Evolutionary conservation across 2,329 filamentous ascomycete species (phyloP), one percentile per base, ranked within the genome.

Genomic region (Fusarium keratoplasticum): DNA sequence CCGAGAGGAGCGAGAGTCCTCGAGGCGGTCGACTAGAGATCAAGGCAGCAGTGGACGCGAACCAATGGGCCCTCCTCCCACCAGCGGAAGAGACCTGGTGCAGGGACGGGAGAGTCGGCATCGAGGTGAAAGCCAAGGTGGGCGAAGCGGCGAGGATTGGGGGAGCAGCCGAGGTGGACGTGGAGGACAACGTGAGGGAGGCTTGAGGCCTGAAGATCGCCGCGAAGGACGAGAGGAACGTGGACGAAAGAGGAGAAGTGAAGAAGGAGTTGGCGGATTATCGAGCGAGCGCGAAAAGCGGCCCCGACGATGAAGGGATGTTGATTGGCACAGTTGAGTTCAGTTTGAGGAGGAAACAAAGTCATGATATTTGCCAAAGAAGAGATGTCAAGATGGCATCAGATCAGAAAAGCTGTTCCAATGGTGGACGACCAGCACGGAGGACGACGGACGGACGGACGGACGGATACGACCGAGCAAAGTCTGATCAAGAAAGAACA

Each of bases 251-350:
- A 76, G 83, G 67, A 77, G 82, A 77, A 89, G 87, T 73, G 88
- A 89, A 69, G 88, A 89, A 61, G 85, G 84, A 22, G 76, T 79
- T n/a, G 83, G 81, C 38, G 72, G 75, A 22, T 68, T 81, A 70
- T 73, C 79, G 18, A 84, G 79, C 75, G 87, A 89, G 42, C 83
- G 86, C 67, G 88, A 90, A 70, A 90, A 90, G 84, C 84, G 89
- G 79, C 84, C 82, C 72, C 85, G 89, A 80, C 85, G 86, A 76
- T 89, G 52, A 75, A 58, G 44, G 69, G 54, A 63, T 27, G 84
- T 79, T 47, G 29, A 58, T 55, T 65, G 66, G 57, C 63, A 58
- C 22, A 22, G 22, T 47, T 25, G 22, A 25, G 63, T 66, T 61
- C 69, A 74, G 70, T 70, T 72, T 70, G 64, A 72, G 66, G 67